phyloP scores from a whole-genome alignment of 352 stramenopile genomes.

The Aphanomyces stellatus region DNA sequence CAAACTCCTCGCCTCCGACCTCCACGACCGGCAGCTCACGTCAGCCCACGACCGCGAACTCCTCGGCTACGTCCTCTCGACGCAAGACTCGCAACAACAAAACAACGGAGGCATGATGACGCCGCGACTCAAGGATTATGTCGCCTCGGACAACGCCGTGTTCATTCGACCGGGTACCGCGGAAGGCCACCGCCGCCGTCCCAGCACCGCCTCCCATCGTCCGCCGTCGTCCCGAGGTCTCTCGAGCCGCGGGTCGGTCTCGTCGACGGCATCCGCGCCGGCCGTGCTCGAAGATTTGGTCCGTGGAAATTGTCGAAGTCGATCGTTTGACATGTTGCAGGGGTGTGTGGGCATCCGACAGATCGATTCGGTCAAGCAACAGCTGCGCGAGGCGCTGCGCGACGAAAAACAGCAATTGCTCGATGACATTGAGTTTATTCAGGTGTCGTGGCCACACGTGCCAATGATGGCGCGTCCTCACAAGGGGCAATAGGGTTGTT shows the following conservation, averaged over 20 bases:
- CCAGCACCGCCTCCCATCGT: not conserved
- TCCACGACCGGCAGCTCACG: constrained; percentile 24
- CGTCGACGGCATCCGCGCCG: constrained; percentile 47
- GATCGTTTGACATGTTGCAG: not conserved
- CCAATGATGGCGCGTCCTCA: not conserved
- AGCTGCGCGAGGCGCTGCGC: constrained; percentile 43
- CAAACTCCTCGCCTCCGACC: constrained; percentile 48
- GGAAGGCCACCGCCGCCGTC: constrained; percentile 32
- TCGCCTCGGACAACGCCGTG: constrained; percentile 1
- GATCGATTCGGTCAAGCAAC: constrained; percentile 58
- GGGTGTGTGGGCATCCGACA: constrained; percentile 49
- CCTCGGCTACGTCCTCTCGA: constrained; percentile 48
- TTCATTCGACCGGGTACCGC: constrained; percentile 48
- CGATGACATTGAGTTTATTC: constrained; percentile 79
- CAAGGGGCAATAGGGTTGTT: constrained; percentile 35
- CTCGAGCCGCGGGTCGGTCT: constrained; percentile 53
- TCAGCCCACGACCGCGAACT: constrained; percentile 47
- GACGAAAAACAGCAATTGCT: constrained; percentile 56
- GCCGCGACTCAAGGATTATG: constrained; percentile 36
- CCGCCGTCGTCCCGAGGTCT: constrained; percentile 33
- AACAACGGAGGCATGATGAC: constrained; percentile 28
- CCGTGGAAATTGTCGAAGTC: not conserved
- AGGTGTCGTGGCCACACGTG: constrained; percentile 27
- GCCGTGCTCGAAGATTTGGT: constrained; percentile 54
- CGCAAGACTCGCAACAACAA: constrained; percentile 7